Percentiles rank a stretch among this genome's conserved stretches.
These are phyloP conservation scores for Forsythia suspensa DNA, from an alignment of 257 asterid species.

Conservation along the genomic window DNA sequence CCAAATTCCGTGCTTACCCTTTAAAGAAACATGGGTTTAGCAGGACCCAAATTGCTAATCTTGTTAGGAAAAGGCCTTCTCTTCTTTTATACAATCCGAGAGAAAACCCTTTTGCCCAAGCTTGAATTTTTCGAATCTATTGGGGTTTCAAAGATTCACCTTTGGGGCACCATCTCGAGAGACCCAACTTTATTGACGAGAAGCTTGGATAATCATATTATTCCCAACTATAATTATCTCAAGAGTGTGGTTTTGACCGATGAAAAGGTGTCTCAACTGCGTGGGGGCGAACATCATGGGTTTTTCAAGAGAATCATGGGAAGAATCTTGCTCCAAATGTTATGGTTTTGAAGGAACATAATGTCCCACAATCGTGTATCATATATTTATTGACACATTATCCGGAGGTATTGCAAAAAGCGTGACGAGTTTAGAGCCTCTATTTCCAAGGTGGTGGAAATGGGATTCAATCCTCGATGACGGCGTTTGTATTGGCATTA, in stretches of 20 bases:
- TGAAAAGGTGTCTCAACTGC: neutral
- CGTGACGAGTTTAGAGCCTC: neutral
- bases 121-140: slow-evolving; percentile 22
- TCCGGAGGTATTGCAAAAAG: neutral
- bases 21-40: slow-evolving; percentile 8
- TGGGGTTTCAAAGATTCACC: slow-evolving; percentile 8
- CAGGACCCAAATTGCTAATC: neutral
- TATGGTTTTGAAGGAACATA: neutral
- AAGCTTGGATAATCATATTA: slow-evolving; percentile 25
- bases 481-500: neutral
- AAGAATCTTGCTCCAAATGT: slow-evolving; percentile 8
- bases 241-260: neutral
- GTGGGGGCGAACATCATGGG: neutral
- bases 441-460: neutral
- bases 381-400: neutral
- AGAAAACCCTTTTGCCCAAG: slow-evolving; percentile 27
- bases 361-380: neutral
- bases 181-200: slow-evolving; percentile 16
- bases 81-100: slow-evolving; percentile 16
- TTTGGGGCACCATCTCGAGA: neutral
- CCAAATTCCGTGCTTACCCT: neutral
- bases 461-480: slow-evolving; percentile 1
- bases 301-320: neutral
- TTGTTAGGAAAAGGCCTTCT: slow-evolving; percentile 1
- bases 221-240: slow-evolving; percentile 8